These are phyloP conservation scores for Sextonia rubra DNA, from an alignment of 164 flowering plant species.

Conservation along the genomic window DNA sequence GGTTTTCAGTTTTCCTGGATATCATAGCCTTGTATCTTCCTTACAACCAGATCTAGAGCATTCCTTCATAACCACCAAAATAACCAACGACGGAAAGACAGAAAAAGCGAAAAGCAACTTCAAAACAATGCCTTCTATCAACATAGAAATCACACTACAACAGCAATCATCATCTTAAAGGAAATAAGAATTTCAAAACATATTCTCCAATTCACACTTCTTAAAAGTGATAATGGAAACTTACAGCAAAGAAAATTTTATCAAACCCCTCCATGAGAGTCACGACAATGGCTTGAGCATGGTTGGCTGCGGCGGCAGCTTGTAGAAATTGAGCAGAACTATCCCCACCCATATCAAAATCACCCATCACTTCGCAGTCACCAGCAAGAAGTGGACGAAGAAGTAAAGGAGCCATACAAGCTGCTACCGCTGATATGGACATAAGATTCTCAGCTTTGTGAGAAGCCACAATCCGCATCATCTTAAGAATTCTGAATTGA, in stretches of 20 bases:
- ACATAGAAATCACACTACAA: background rate
- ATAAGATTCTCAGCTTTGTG: conserved; percentile 76
- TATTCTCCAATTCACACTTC: conserved; percentile 1
- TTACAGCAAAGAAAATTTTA: conserved; percentile 71
- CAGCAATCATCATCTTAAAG: background rate
- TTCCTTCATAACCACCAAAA: background rate
- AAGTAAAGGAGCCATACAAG: conserved; percentile 99
- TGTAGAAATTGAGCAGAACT: conserved; percentile 87
- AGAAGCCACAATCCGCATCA: conserved; percentile 92
- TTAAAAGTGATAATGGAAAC: conserved; percentile 11
- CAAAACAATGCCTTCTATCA: background rate
- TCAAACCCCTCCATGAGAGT: conserved; percentile 84
- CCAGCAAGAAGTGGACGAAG: conserved; percentile 96
- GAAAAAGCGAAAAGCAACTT: background rate
- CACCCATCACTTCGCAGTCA: conserved; percentile 78
- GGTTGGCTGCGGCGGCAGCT: conserved; percentile 99
- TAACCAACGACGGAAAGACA: background rate
- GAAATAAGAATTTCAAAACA: background rate
- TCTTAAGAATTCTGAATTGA: conserved; percentile 62
- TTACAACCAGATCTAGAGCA: background rate
- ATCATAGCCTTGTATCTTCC: background rate
- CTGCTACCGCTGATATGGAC: conserved; percentile 95
- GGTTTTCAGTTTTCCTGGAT: background rate
- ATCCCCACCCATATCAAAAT: conserved; percentile 81
- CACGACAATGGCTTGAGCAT: conserved; percentile 92